Evolutionary conservation across 1,284 basidiomycete species (phyloP).

Genomic region (Tremellales sp.): DNA sequence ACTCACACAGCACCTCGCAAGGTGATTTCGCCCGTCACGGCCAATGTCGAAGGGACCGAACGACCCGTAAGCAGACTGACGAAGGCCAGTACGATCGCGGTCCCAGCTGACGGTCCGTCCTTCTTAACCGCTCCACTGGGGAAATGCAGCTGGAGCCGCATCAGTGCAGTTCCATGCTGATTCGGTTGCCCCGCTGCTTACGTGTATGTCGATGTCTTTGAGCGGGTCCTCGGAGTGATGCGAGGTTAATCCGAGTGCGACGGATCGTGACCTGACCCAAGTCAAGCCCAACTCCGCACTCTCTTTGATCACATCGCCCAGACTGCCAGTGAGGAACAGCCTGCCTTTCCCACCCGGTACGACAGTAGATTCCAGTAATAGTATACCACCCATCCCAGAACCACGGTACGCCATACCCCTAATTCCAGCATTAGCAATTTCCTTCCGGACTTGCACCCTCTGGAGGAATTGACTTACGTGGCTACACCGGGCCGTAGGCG

Average conservation of each 20-base stretch:
- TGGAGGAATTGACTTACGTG: slow-evolving; percentile 31
- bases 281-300: slow-evolving; percentile 79
- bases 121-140: slow-evolving; percentile 93
- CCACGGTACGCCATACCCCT: slow-evolving; percentile 41
- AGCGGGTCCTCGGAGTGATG: slow-evolving; percentile 18
- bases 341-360: slow-evolving; percentile 36
- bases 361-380: slow-evolving; percentile 53
- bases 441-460: too few relatives aligned
- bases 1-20: slow-evolving; percentile 73
- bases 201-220: slow-evolving; percentile 63
- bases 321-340: slow-evolving; percentile 67
- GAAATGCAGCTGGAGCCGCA: slow-evolving; percentile 79
- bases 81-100: slow-evolving; percentile 82
- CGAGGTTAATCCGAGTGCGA: slow-evolving; percentile 72
- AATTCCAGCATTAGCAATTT: neutral
- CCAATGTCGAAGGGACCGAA: slow-evolving; percentile 73
- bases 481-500: slow-evolving; percentile 36
- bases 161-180: neutral
- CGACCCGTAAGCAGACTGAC: slow-evolving; percentile 79
- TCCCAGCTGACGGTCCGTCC: slow-evolving; percentile 92
- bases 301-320: slow-evolving; percentile 93
- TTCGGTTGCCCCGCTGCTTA: slow-evolving; percentile 45
- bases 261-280: slow-evolving; percentile 70
- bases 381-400: slow-evolving; percentile 80
- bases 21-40: slow-evolving; percentile 92